A percentile compares a stretch with the other conserved stretches of the same genome.
Evolutionary conservation across 2,329 filamentous ascomycete genomes (phyloP).

Genomic region (Bisporella sp.): DNA sequence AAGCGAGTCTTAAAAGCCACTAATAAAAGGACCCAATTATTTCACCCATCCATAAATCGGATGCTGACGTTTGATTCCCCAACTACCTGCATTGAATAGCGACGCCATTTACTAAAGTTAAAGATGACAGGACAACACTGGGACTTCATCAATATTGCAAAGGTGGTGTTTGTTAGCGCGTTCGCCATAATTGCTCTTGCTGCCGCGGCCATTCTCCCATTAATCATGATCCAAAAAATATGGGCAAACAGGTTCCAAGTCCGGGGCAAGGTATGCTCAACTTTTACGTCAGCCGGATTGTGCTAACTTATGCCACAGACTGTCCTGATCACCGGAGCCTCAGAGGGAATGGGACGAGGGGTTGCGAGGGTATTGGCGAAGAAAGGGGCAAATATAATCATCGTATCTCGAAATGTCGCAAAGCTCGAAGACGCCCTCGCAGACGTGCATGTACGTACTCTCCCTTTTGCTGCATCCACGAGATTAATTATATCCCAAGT

Average conservation of each 20-base stretch:
- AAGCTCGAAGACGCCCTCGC: conserved; percentile 69
- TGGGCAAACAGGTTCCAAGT: conserved; percentile 74
- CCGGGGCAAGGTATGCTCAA: conserved; percentile 64
- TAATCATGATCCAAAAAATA: conserved; percentile 58
- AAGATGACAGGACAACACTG: too few relatives aligned
- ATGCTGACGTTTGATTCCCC: too few relatives aligned
- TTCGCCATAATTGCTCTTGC: conserved; percentile 11
- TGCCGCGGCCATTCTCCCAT: conserved; percentile 17
- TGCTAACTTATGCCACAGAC: conserved; percentile 48
- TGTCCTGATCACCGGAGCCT: conserved; percentile 81
- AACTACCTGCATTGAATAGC: too few relatives aligned
- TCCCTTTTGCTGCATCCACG: too few relatives aligned
- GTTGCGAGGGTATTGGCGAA: conserved; percentile 67
- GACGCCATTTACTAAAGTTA: too few relatives aligned
- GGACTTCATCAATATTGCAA: too few relatives aligned
- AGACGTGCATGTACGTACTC: conserved; percentile 49
- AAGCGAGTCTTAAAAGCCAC: too few relatives aligned
- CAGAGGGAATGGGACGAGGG: conserved; percentile 83
- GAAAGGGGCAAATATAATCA: conserved; percentile 80
- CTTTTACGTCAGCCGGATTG: conserved; percentile 1
- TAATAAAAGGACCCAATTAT: too few relatives aligned
- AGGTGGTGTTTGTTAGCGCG: too few relatives aligned
- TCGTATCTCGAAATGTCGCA: conserved; percentile 69
- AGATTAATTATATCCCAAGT: background rate
- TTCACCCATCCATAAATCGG: too few relatives aligned